Evolutionary conservation across 192 early-diverging fungal species (phyloP), one percentile per base, ranked within the genome.

Genomic region (Ambispora gerdemannii): DNA sequence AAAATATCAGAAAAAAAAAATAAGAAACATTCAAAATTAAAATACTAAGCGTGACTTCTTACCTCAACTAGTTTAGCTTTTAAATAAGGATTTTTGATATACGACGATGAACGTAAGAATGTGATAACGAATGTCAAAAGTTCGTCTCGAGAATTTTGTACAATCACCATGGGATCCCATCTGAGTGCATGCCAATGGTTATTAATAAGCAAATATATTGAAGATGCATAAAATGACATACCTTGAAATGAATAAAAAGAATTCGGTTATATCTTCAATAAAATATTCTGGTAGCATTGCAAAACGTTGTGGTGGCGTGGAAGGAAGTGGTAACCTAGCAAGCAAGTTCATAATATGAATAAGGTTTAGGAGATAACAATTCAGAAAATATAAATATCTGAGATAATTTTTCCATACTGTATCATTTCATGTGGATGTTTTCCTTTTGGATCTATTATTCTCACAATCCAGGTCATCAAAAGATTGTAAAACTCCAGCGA

Each of bases 1-100:
- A 33, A 70, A 49, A 60, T 49, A 36, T 49, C 19, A 47, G n/a
- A 55, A 68, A 22, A 55, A 68, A 17, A 20, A 7, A 55, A 71
- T 56, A 24, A n/a, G 60, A 19, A 66, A 53, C 11, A 24, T n/a
- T n/a, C n/a, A n/a, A n/a, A n/a, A 25, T 34, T 59, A 34, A n/a
- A 63, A 62, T 59, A 47, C 13, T 30, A 64, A 31, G 10, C 43
- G 32, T 22, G 47, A 71, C 47, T 47, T 3, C 33, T 63, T 80
- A 96, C 92, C 74, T 99, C 97, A 2, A 95, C 92, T 28, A 98
- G 80, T 55, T 95, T 96, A 31, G 92, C 90, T 71, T 96, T 96
- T 69, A 99, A 71, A 70, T 99, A 92, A 20, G 97, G 97, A 74
- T 98, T 99, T 81, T 92, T 91, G 67, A 98, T 84, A 58, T 91